Percentiles rank a stretch among this genome's conserved stretches.
These are phyloP conservation scores for Colletotrichum shisoi DNA, from an alignment of 2,329 filamentous ascomycete species.

Conservation along the genomic window DNA sequence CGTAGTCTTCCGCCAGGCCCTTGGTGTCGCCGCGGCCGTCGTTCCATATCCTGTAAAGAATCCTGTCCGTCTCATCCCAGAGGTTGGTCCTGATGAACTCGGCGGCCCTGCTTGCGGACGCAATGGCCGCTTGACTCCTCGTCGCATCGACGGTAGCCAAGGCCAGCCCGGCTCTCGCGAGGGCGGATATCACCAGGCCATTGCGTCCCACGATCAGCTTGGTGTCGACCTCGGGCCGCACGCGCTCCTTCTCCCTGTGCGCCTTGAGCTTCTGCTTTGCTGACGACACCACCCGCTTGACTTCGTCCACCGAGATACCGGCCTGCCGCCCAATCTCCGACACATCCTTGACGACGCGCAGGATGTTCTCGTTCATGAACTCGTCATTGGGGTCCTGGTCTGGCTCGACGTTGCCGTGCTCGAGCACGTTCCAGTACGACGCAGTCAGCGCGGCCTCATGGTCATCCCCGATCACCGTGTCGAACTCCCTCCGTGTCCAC, in stretches of 20 bases:
- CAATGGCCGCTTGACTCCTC: constrained; percentile 67
- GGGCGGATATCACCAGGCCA: constrained; percentile 81
- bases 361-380: constrained; percentile 91
- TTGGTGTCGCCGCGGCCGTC: constrained; percentile 69
- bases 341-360: constrained; percentile 73
- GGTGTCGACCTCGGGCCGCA: constrained; percentile 80
- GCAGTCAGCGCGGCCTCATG: constrained; percentile 69
- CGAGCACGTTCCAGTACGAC: constrained; percentile 81
- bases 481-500: constrained; percentile 89
- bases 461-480: constrained; percentile 71
- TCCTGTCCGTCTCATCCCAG: constrained; percentile 69
- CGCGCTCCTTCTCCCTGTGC: constrained; percentile 76
- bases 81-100: constrained; percentile 76
- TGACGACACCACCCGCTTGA: constrained; percentile 70
- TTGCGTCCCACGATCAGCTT: constrained; percentile 91
- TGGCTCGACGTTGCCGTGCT: constrained; percentile 84
- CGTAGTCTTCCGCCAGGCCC: constrained; percentile 94
- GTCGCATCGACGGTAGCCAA: constrained; percentile 67
- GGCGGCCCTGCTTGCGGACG: constrained; percentile 72
- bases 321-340: constrained; percentile 78
- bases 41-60: constrained; percentile 77
- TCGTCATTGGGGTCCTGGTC: constrained; percentile 90
- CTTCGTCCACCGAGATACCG: constrained; percentile 72
- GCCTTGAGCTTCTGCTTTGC: constrained; percentile 74
- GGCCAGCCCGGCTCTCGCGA: constrained; percentile 77